Evolutionary conservation across 2,329 filamentous ascomycete genomes (phyloP).

Genomic region (Fusarium sp.): DNA sequence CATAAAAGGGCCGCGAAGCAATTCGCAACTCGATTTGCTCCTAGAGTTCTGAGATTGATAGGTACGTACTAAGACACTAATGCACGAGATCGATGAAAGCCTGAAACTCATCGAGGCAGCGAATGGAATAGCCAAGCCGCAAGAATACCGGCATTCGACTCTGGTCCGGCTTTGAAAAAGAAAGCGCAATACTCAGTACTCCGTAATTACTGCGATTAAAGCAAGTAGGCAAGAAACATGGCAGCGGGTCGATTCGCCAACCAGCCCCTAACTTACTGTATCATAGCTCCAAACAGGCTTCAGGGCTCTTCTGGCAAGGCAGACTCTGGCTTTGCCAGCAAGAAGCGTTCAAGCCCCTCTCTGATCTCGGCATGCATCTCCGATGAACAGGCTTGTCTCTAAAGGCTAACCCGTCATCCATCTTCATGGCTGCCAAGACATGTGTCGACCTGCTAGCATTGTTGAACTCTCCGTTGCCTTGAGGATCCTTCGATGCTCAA

Average conservation of each 20-base stretch:
- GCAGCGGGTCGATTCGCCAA: slow-evolving; percentile 11
- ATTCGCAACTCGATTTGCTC: slow-evolving; percentile 19
- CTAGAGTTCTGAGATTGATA: slow-evolving; percentile 3
- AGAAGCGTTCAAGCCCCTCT: neutral
- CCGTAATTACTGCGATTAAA: neutral
- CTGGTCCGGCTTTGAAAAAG: slow-evolving; percentile 2
- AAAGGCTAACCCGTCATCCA: neutral
- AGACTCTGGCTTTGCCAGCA: neutral
- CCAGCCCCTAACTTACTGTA: neutral
- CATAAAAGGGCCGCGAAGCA: slow-evolving; percentile 35
- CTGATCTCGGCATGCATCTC: neutral
- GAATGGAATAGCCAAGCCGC: neutral
- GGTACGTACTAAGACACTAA: slow-evolving; percentile 5
- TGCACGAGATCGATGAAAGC: slow-evolving; percentile 8
- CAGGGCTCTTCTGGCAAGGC: slow-evolving; percentile 14
- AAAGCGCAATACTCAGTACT: neutral
- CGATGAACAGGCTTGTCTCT: neutral
- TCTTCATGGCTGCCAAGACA: slow-evolving; percentile 12
- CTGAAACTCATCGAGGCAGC: neutral
- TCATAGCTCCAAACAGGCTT: slow-evolving; percentile 7
- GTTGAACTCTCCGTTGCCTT: neutral
- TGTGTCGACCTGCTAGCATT: slow-evolving; percentile 10
- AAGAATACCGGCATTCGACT: neutral
- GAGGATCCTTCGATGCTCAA: neutral
- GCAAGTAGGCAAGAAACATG: slow-evolving; percentile 12